A percentile compares a stretch with the other conserved stretches of the same genome.
These are phyloP conservation scores for Melanomma pulvis-pyrius DNA, from an alignment of 495 filamentous ascomycete species.

Conservation along the genomic window DNA sequence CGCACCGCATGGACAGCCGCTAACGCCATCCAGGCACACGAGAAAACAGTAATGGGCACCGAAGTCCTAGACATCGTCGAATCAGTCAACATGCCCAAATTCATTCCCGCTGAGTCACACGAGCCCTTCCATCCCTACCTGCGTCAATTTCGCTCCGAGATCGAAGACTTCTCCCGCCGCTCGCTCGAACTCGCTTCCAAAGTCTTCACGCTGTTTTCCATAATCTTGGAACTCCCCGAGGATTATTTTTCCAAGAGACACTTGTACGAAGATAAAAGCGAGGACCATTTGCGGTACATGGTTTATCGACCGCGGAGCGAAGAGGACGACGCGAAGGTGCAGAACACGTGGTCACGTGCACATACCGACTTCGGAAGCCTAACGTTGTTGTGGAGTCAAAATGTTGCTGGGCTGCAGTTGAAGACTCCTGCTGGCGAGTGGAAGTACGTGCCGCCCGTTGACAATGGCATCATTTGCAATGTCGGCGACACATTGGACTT, in stretches of 20 bases:
- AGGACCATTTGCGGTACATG: slow-evolving; percentile 60
- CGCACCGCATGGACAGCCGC: not conserved
- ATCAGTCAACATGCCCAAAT: slow-evolving; percentile 60
- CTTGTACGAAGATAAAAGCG: slow-evolving; percentile 51
- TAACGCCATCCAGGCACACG: slow-evolving; percentile 39
- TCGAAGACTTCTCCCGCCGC: slow-evolving; percentile 53
- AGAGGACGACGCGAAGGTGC: slow-evolving; percentile 51
- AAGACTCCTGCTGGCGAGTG: slow-evolving; percentile 39
- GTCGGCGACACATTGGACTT: slow-evolving; percentile 42
- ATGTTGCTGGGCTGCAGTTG: slow-evolving; percentile 59
- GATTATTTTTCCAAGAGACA: slow-evolving; percentile 56
- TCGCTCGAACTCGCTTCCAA: slow-evolving; percentile 37
- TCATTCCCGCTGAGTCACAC: slow-evolving; percentile 54
- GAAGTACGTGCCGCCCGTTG: slow-evolving; percentile 42
- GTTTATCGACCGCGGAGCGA: slow-evolving; percentile 52
- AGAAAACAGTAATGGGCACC: slow-evolving; percentile 49
- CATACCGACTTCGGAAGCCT: slow-evolving; percentile 59
- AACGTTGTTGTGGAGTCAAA: slow-evolving; percentile 59
- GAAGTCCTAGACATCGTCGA: slow-evolving; percentile 59
- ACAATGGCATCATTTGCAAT: slow-evolving; percentile 41
- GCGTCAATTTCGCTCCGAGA: slow-evolving; percentile 52
- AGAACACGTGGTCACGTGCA: slow-evolving; percentile 49
- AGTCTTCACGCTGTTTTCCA: slow-evolving; percentile 53
- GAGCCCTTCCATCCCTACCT: slow-evolving; percentile 58
- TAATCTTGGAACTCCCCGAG: slow-evolving; percentile 57